Conservation (phyloP, 2,329 filamentous ascomycete genomes). For the Calonectria montana region DNA sequence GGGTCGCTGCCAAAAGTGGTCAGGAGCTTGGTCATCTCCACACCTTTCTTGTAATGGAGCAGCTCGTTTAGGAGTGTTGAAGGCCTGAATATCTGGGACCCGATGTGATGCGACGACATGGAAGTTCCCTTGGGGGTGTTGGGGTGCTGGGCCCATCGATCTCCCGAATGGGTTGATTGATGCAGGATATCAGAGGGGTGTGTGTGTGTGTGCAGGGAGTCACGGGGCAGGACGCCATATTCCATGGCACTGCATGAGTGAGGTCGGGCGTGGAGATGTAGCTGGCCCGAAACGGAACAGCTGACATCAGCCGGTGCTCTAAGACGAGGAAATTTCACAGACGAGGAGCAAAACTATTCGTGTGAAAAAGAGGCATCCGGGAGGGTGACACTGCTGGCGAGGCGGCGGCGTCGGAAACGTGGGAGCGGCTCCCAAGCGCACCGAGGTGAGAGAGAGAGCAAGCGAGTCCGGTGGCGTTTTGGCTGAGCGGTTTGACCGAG, state of each 20-base stretch:
- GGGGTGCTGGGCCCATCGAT: slow-evolving; percentile 17
- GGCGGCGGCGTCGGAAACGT: slow-evolving; percentile 11
- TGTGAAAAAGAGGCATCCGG: neutral
- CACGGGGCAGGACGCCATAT: slow-evolving; percentile 20
- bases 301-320: slow-evolving; percentile 20
- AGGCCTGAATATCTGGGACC: slow-evolving; percentile 11
- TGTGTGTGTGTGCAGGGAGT: slow-evolving; percentile 26
- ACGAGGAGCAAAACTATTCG: neutral
- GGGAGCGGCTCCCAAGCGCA: slow-evolving; percentile 6
- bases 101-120: slow-evolving; percentile 31
- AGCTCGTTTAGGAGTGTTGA: slow-evolving; percentile 26
- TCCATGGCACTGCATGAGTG: slow-evolving; percentile 16
- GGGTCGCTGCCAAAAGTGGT: slow-evolving; percentile 35
- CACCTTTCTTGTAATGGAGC: slow-evolving; percentile 27
- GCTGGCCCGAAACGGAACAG: slow-evolving; percentile 16
- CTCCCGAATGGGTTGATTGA: slow-evolving; percentile 24
- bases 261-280: slow-evolving; percentile 5
- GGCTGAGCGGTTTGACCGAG: slow-evolving; percentile 15
- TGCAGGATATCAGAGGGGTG: slow-evolving; percentile 26
- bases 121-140: slow-evolving; percentile 26
- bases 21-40: slow-evolving; percentile 24
- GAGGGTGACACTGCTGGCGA: neutral
- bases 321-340: slow-evolving; percentile 7
- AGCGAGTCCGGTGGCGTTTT: slow-evolving; percentile 3
- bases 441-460: slow-evolving; percentile 13